These are phyloP conservation scores for Clonostachys solani DNA, from an alignment of 2,329 filamentous ascomycete species.

Conservation along the genomic window DNA sequence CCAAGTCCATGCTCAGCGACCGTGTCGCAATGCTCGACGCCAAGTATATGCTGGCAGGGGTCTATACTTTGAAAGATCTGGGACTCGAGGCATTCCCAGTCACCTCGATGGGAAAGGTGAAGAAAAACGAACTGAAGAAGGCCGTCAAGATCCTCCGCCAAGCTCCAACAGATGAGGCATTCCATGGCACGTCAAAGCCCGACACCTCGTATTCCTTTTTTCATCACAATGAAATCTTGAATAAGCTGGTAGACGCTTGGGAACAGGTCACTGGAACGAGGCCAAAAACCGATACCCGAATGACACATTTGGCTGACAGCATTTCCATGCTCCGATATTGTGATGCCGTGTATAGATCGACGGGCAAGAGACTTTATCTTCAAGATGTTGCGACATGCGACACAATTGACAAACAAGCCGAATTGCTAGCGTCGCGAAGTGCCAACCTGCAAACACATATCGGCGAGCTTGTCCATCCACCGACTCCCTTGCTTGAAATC, in stretches of 20 bases:
- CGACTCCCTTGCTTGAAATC: too few relatives aligned
- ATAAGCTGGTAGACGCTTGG: slow-evolving; percentile 16
- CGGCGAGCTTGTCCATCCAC: too few relatives aligned
- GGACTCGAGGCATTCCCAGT: slow-evolving; percentile 28
- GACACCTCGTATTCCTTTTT: too few relatives aligned
- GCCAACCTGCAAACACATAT: too few relatives aligned
- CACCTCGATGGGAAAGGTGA: slow-evolving; percentile 38
- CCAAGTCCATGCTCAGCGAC: slow-evolving; percentile 23
- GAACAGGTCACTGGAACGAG: slow-evolving; percentile 19
- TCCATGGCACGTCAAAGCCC: neutral
- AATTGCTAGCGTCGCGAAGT: slow-evolving; percentile 10
- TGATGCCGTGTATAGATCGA: slow-evolving; percentile 17
- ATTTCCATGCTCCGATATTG: slow-evolving; percentile 30
- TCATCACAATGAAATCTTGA: neutral
- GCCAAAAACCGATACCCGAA: slow-evolving; percentile 14
- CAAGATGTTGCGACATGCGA: slow-evolving; percentile 24
- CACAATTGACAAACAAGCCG: slow-evolving; percentile 22
- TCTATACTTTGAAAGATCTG: slow-evolving; percentile 36
- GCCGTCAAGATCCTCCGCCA: slow-evolving; percentile 10
- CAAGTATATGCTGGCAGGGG: slow-evolving; percentile 29
- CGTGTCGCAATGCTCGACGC: slow-evolving; percentile 23
- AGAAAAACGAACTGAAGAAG: slow-evolving; percentile 28
- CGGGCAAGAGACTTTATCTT: slow-evolving; percentile 22
- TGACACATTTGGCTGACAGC: slow-evolving; percentile 25
- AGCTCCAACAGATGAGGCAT: too few relatives aligned